Conservation (phyloP, 164 flowering plant species). For the Macadamia tetraphylla region DNA sequence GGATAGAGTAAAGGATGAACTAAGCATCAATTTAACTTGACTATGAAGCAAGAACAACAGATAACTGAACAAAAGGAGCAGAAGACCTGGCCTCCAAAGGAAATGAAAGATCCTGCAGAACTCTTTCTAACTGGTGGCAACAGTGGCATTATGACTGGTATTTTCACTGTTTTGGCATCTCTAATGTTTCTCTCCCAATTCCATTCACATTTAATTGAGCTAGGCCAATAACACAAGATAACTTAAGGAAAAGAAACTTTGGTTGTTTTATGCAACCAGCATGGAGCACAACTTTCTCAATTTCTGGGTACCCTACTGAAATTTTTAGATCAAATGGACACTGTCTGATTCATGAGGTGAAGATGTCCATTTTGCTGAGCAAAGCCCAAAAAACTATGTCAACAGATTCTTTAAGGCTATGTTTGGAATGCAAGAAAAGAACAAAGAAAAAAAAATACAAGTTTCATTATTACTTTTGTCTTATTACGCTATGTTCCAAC, state of each 20-base stretch:
- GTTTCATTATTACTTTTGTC: too few species aligned
- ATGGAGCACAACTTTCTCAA: background rate
- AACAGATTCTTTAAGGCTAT: too few species aligned
- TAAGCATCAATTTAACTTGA: background rate
- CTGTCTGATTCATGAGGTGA: constrained; percentile 2
- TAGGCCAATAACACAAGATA: constrained; percentile 32
- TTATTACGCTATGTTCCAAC: too few species aligned
- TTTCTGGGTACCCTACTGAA: background rate
- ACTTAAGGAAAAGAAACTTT: constrained; percentile 14
- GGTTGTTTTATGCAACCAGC: background rate
- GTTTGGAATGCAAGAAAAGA: too few species aligned
- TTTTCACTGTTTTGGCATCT: constrained; percentile 75
- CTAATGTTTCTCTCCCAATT: constrained; percentile 54
- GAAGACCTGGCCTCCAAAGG: constrained; percentile 5
- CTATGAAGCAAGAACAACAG: background rate
- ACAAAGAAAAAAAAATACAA: too few species aligned
- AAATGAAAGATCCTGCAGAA: constrained; percentile 16
- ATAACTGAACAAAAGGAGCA: constrained; percentile 3
- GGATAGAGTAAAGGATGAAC: constrained; percentile 16
- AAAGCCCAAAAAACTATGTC: constrained; percentile 55
- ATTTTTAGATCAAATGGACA: background rate
- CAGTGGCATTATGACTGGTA: constrained; percentile 98
- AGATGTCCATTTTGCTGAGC: constrained; percentile 6
- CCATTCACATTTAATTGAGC: constrained; percentile 26
- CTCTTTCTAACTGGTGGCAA: constrained; percentile 63